Evolutionary conservation across 2,329 filamentous ascomycete species (phyloP).

Genomic region (Aspergillus ibericus): DNA sequence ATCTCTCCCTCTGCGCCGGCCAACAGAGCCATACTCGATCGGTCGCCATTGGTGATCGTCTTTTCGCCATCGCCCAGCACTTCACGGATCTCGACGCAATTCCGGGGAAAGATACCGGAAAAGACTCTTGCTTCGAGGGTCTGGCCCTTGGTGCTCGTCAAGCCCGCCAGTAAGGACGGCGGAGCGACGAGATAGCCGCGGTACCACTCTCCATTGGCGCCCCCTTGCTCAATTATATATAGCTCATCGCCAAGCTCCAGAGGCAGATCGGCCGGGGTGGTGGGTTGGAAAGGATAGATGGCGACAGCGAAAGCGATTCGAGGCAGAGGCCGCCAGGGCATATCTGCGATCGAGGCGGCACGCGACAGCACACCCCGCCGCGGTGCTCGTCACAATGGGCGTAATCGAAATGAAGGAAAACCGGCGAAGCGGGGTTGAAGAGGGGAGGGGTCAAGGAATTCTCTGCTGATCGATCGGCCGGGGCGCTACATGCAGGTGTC

Average conservation of each 20-base stretch:
- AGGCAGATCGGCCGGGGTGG: conserved; percentile 84
- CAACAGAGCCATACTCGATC: conserved; percentile 37
- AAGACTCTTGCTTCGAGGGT: conserved; percentile 95
- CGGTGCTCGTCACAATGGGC: conserved; percentile 23
- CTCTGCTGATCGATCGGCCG: conserved; percentile 23
- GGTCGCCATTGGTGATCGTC: conserved; percentile 35
- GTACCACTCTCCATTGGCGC: conserved; percentile 81
- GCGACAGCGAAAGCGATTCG: conserved; percentile 98
- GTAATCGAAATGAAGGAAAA: conserved; percentile 23
- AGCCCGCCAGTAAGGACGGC: conserved; percentile 83
- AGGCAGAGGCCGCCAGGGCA: conserved; percentile 97
- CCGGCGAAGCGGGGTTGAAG: conserved; percentile 18
- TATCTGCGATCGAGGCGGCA: conserved; percentile 45
- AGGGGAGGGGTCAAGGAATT: conserved; percentile 22
- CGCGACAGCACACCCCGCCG: conserved; percentile 22
- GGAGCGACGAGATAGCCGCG: conserved; percentile 94
- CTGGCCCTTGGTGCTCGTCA: conserved; percentile 88
- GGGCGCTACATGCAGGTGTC: conserved; percentile 29
- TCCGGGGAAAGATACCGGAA: conserved; percentile 94
- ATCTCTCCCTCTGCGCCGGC: conserved; percentile 30
- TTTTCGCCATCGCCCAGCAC: conserved; percentile 71
- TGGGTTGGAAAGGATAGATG: conserved; percentile 87
- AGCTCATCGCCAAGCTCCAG: conserved; percentile 97
- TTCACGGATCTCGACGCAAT: conserved; percentile 92
- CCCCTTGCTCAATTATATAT: conserved; percentile 97